A percentile compares a stretch with the other conserved stretches of the same genome.
Conservation (phyloP, 148 eudicot species). For the Euryodendron excelsum region DNA sequence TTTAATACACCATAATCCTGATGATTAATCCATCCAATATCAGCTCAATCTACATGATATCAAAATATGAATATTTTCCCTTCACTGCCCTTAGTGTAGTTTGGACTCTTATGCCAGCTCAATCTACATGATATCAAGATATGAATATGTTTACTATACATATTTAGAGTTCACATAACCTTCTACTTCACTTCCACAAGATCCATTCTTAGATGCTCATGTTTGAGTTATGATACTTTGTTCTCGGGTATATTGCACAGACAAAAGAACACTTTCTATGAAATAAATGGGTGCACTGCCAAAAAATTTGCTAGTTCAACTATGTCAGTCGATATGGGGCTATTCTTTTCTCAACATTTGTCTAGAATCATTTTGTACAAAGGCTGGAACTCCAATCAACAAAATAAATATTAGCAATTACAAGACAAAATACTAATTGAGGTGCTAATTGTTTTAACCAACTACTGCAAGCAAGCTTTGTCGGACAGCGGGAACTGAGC, state of each 20-base stretch:
- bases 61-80: no score
- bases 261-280: neutral
- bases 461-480: slow-evolving; percentile 82
- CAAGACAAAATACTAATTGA: neutral
- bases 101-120: no score
- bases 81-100: no score
- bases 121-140: no score
- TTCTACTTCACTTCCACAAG: neutral
- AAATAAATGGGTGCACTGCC: neutral
- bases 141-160: no score
- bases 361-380: neutral
- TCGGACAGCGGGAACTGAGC: slow-evolving; percentile 83
- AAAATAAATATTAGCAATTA: neutral
- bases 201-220: neutral
- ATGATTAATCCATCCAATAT: no score
- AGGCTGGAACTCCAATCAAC: neutral
- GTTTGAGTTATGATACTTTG: neutral
- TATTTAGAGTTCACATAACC: neutral
- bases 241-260: neutral
- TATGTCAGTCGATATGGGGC: neutral
- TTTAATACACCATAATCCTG: no score
- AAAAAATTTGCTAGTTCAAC: neutral
- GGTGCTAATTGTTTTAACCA: slow-evolving; percentile 43
- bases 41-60: no score
- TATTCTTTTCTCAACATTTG: neutral